Base-by-base conservation (phyloP, 495 filamentous ascomycete genomes). In the Talaromyces nanjingensis region DNA sequence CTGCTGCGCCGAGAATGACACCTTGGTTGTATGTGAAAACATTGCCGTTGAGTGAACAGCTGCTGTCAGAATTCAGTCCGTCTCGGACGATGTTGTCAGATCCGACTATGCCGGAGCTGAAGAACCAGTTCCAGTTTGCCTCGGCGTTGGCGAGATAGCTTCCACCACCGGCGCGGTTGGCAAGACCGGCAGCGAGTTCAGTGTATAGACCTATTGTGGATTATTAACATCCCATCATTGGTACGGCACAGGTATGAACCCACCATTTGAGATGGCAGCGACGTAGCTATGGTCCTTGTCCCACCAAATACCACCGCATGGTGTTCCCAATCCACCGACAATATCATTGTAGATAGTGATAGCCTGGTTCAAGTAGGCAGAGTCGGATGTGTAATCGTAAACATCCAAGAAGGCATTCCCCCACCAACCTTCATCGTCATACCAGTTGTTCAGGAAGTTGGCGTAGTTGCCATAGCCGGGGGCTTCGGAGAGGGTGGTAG, bases 1-100 rank as follows among this genome's bases (percentile, higher is more conserved):
- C 81, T 2, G 89, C 77, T 1, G 77, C 88, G 31, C 87, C 87
- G 16, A 89, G 76, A 58, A 90, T 77, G 24, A 89, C 87, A 59
- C 87, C 88, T 73, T 91, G 87, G 76, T 89, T 91, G 76, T 91
- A 91, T 1, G 84, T 83, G 79, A 81, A 90, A 5, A 83, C 81
- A 3, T 75, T 74, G 58, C 74, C 71, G 45, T 77, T 75, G 16
- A 45, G 59, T 6, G 59, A 33, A 68, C 89, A 88, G 75, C 86
- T 87, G 63, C 77, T 74, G 75, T 86, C 68, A 8, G 70, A 55
- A 66, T 78, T 71, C 49, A 91, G 78, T 2, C 86, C 86, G 66
- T 91, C 87, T 69, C 87, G 86, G 70, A 91, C 83, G 9, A 80
- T 73, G 66, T 80, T 77, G 16, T 86, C 63, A 14, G 67, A 29